Conservation (phyloP, 208 protist species). For the Wallacemonas sp. region DNA sequence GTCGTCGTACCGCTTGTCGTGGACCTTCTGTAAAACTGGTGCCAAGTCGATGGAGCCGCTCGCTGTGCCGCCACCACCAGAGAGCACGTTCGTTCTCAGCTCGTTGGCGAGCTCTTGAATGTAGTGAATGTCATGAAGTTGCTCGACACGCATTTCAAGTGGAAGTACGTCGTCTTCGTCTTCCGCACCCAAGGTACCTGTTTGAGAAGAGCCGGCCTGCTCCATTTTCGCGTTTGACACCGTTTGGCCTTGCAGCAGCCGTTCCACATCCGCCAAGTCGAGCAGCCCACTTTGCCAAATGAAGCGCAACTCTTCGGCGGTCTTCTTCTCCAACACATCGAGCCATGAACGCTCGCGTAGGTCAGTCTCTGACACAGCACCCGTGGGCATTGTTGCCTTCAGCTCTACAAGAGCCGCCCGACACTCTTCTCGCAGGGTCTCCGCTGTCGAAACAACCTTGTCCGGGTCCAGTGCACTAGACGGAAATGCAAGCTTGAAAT, state of each 20-base stretch:
- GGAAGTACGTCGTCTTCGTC: conserved; percentile 17
- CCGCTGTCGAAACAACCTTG: conserved; percentile 8
- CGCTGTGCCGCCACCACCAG: background rate
- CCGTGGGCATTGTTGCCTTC: background rate
- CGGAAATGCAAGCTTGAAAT: conserved; percentile 53
- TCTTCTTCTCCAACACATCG: conserved; percentile 42
- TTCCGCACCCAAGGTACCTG: too few species aligned
- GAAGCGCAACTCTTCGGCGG: conserved; percentile 43
- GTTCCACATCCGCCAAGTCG: conserved; percentile 36
- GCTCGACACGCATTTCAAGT: conserved; percentile 36
- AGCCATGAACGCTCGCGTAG: conserved; percentile 48
- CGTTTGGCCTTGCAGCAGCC: conserved; percentile 15
- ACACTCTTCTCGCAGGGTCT: conserved; percentile 10
- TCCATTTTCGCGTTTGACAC: background rate
- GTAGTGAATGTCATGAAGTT: conserved; percentile 39
- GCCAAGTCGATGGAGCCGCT: conserved; percentile 53
- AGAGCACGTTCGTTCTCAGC: background rate
- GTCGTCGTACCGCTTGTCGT: conserved; percentile 45
- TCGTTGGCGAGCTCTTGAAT: conserved; percentile 48
- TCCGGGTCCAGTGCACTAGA: conserved; percentile 15
- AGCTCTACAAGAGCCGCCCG: background rate
- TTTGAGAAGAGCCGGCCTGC: background rate
- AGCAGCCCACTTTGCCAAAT: conserved; percentile 56
- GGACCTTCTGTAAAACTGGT: conserved; percentile 50
- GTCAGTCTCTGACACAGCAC: conserved; percentile 18